Conservation (phyloP, 2,329 filamentous ascomycete species). For the Exophiala oligosperma region DNA sequence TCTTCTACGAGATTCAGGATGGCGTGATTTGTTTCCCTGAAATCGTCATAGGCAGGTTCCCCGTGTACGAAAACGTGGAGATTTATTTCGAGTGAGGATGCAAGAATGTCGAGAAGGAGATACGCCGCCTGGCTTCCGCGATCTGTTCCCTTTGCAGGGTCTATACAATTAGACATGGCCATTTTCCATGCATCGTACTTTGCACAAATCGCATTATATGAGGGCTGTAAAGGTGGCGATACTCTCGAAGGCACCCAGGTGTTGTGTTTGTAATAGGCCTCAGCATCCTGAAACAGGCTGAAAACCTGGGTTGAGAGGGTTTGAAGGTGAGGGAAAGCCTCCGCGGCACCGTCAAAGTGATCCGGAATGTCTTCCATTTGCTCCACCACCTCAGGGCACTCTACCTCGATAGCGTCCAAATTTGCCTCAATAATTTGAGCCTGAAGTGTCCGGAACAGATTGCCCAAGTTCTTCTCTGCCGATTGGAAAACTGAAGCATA, state of each 20-base stretch:
- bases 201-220: not conserved
- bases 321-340: constrained; percentile 2
- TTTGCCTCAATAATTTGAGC: not conserved
- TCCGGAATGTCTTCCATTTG: not conserved
- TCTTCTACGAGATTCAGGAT: not conserved
- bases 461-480: not conserved
- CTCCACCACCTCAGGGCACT: not conserved
- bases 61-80: constrained; percentile 3
- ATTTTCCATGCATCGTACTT: not conserved
- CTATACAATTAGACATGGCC: not conserved
- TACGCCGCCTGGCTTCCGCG: not conserved
- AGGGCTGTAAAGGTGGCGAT: not conserved
- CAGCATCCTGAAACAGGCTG: not conserved
- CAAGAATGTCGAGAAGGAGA: not conserved
- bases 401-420: no score
- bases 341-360: not conserved
- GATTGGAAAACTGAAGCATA: not conserved
- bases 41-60: constrained; percentile 1
- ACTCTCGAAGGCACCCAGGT: not conserved
- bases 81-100: not conserved
- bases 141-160: not conserved
- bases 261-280: not conserved
- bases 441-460: not conserved
- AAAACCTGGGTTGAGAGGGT: not conserved
- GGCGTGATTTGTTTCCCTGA: not conserved